phyloP scores from a whole-genome alignment of 495 filamentous ascomycete species.

The Aspergillus bridgeri region DNA sequence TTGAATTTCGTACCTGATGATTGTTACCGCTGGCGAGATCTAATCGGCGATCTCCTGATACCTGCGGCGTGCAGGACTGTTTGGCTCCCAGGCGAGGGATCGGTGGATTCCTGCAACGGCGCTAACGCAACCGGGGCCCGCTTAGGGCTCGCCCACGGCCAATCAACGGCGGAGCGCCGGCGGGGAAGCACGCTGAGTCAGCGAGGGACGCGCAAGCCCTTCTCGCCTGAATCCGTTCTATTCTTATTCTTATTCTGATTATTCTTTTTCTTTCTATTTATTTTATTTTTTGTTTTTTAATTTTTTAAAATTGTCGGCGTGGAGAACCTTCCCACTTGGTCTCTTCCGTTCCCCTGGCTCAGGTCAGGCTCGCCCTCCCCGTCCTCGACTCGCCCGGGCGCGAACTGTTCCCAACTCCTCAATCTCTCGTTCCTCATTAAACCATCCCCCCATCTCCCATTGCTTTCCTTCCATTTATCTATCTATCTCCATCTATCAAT shows the following conservation, averaged over 20 bases:
- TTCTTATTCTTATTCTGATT: conserved; percentile 18
- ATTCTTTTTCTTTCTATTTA: too few relatives aligned
- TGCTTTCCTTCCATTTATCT: neutral
- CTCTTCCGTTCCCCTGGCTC: conserved; percentile 14
- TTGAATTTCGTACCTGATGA: neutral
- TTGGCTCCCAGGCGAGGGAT: neutral
- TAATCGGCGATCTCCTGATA: conserved; percentile 14
- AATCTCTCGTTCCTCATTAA: conserved; percentile 2
- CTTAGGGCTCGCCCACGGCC: neutral
- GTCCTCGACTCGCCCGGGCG: conserved; percentile 1
- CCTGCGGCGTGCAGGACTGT: neutral
- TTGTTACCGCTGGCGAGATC: conserved; percentile 10
- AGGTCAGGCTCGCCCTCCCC: conserved; percentile 4
- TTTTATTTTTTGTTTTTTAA: conserved; percentile 20
- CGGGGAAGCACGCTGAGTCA: conserved; percentile 30
- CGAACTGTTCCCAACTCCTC: conserved; percentile 1
- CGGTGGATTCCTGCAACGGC: conserved; percentile 10
- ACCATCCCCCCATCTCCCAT: neutral
- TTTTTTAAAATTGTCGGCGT: conserved; percentile 28
- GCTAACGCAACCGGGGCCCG: conserved; percentile 8
- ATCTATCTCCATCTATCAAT: neutral
- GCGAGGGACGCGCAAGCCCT: conserved; percentile 39
- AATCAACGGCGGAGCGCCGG: conserved; percentile 6
- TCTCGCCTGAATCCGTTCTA: conserved; percentile 11
- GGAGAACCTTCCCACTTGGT: conserved; percentile 10